phyloP scores from a whole-genome alignment of 116 monocot genomes.

The Cymodocea nodosa region DNA sequence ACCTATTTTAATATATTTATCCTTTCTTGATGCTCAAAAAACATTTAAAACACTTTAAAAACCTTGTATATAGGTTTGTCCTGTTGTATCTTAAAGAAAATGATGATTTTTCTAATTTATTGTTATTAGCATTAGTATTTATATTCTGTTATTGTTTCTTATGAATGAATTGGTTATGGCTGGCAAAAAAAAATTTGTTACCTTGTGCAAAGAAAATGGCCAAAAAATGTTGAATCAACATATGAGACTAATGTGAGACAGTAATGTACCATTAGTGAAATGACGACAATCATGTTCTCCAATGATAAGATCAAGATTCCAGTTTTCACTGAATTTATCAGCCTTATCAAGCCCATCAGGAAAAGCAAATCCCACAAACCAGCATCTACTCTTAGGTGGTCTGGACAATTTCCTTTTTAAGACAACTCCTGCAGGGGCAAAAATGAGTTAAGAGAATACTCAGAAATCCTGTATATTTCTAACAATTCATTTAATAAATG shows the following conservation, averaged over 20 bases:
- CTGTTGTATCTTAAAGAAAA: too few species aligned
- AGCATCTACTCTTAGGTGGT: constrained; percentile 58
- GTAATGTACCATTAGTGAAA: constrained; percentile 45
- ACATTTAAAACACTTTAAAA: too few species aligned
- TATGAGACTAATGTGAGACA: background rate
- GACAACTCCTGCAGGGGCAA: constrained; percentile 34
- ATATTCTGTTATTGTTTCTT: too few species aligned
- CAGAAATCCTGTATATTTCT: background rate
- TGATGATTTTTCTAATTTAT: too few species aligned
- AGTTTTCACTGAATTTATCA: constrained; percentile 46
- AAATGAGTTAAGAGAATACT: background rate
- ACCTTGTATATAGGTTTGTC: too few species aligned
- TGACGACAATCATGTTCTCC: constrained; percentile 77
- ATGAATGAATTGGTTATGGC: too few species aligned
- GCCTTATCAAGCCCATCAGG: constrained; percentile 28
- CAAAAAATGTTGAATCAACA: background rate
- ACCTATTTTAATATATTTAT: too few species aligned
- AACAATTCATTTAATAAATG: too few species aligned
- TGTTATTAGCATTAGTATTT: too few species aligned
- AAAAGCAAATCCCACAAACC: constrained; percentile 57
- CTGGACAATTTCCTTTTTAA: constrained; percentile 41
- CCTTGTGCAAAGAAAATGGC: background rate
- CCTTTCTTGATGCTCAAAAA: too few species aligned
- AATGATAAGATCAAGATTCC: constrained; percentile 48
- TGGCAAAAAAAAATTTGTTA: too few species aligned